These are phyloP conservation scores for Linum trigynum DNA, from an alignment of 345 rosid species.

Conservation along the genomic window DNA sequence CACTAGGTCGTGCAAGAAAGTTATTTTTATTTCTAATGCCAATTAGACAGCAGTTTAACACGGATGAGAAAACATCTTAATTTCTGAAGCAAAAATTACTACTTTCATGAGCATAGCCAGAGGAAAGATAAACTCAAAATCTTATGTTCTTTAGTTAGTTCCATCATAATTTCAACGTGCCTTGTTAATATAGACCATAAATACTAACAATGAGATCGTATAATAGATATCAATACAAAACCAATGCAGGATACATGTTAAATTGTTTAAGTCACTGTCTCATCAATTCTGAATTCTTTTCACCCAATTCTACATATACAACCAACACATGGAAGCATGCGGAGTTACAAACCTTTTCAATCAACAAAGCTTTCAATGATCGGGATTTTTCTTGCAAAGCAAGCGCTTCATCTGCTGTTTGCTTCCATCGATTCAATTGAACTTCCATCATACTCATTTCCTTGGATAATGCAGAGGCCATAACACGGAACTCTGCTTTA, in stretches of 20 bases:
- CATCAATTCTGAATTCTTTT: neutral
- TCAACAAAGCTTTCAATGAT: conserved; percentile 44
- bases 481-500: conserved; percentile 67
- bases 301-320: neutral
- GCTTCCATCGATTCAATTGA: conserved; percentile 87
- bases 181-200: no score
- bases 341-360: conserved; percentile 43
- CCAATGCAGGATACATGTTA: neutral
- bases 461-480: conserved; percentile 89
- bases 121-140: neutral
- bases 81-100: neutral
- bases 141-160: neutral
- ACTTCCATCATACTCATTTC: conserved; percentile 94
- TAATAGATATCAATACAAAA: neutral
- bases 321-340: neutral
- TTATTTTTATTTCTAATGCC: neutral
- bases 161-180: neutral
- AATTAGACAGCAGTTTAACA: neutral
- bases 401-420: conserved; percentile 64
- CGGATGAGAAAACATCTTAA: neutral
- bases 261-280: neutral
- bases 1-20: neutral
- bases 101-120: neutral
- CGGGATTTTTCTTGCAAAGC: conserved; percentile 60
- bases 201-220: neutral